Evolutionary conservation across 140 eudicot genomes (phyloP).

Genomic region (Ambrosia hybrid): DNA sequence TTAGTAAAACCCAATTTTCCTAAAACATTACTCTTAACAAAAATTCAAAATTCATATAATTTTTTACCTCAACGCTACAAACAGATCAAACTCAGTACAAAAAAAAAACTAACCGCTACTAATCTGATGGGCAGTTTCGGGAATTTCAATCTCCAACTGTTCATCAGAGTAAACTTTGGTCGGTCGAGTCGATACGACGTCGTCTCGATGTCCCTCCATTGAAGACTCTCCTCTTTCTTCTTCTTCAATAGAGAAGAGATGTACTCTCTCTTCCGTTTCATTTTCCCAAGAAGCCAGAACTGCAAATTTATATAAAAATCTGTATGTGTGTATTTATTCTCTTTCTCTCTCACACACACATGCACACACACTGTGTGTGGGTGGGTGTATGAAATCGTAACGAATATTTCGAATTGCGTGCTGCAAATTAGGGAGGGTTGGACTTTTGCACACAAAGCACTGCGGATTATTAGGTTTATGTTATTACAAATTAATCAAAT

Average conservation of each 20-base stretch:
- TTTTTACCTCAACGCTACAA: neutral
- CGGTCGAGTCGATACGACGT: slow-evolving; percentile 21
- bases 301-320: slow-evolving; percentile 18
- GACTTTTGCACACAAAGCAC: too few species aligned
- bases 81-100: slow-evolving; percentile 9
- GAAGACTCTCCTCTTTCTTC: slow-evolving; percentile 19
- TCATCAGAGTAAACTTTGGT: slow-evolving; percentile 36
- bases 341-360: neutral
- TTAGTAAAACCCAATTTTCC: too few species aligned
- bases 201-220: slow-evolving; percentile 35
- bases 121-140: slow-evolving; percentile 57
- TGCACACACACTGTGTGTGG: slow-evolving; percentile 1
- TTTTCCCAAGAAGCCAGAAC: slow-evolving; percentile 30
- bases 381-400: slow-evolving; percentile 12
- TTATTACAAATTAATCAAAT: too few species aligned
- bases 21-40: too few species aligned
- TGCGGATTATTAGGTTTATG: too few species aligned
- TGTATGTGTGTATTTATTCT: neutral
- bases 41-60: too few species aligned
- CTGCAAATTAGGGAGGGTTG: neutral
- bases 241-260: slow-evolving; percentile 20
- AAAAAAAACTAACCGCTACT: slow-evolving; percentile 32
- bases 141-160: slow-evolving; percentile 37
- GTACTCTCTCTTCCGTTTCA: slow-evolving; percentile 16
- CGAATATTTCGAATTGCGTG: slow-evolving; percentile 15